Conservation (phyloP, 148 eudicot species). For the Chenopodium berlandieri region DNA sequence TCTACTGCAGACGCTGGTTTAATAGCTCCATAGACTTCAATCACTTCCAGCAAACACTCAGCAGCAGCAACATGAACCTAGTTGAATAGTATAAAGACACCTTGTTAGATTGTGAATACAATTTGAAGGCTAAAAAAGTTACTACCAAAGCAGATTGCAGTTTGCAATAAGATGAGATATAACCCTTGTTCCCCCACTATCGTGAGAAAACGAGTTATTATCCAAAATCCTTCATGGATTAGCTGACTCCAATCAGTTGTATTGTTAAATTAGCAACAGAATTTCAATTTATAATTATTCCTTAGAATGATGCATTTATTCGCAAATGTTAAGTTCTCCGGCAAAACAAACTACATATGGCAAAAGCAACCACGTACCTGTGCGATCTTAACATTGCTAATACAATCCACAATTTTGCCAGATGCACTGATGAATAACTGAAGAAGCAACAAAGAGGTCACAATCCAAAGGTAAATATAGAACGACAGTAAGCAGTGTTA, state of each 20-base stretch:
- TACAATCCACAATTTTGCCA: slow-evolving; percentile 63
- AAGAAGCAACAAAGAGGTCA: slow-evolving; percentile 26
- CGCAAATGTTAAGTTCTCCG: neutral
- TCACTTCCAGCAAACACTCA: slow-evolving; percentile 70
- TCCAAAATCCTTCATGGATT: neutral
- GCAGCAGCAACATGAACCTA: slow-evolving; percentile 79
- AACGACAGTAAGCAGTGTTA: neutral
- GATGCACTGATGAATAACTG: slow-evolving; percentile 59
- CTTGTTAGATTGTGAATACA: neutral
- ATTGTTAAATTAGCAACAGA: too few species aligned
- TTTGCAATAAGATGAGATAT: neutral
- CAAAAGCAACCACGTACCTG: slow-evolving; percentile 46
- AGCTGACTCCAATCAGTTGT: too few species aligned
- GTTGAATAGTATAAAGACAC: neutral
- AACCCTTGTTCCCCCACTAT: too few species aligned
- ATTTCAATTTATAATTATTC: neutral
- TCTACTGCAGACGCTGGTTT: slow-evolving; percentile 37
- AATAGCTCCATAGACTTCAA: slow-evolving; percentile 37
- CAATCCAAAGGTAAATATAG: slow-evolving; percentile 2
- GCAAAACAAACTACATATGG: too few species aligned
- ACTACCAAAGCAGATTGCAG: neutral
- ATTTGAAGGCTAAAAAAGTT: neutral
- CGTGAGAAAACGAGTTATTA: neutral
- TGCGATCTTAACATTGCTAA: slow-evolving; percentile 65
- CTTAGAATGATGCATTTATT: neutral